Evolutionary conservation across 1,284 basidiomycete genomes (phyloP).

Genomic region (Agroathelia rolfsii): DNA sequence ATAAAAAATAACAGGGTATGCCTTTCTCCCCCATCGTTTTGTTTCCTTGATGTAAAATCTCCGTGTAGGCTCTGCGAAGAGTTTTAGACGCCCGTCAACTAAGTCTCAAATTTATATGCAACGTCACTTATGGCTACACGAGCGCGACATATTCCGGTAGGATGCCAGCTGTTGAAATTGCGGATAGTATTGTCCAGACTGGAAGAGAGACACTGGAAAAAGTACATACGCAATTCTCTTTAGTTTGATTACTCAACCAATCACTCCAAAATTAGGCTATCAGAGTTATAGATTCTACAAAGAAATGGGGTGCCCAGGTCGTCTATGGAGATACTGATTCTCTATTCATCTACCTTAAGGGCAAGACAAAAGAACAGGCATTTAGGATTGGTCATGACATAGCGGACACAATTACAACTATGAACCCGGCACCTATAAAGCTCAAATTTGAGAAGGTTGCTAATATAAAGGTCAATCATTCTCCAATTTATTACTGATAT

Average conservation of each 20-base stretch:
- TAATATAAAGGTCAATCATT: background rate
- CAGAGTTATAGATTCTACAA: constrained; percentile 64
- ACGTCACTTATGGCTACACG: constrained; percentile 95
- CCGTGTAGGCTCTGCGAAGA: constrained; percentile 56
- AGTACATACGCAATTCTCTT: constrained; percentile 34
- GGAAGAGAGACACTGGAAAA: constrained; percentile 94
- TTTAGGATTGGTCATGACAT: constrained; percentile 91
- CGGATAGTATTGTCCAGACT: constrained; percentile 94
- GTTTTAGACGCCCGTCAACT: constrained; percentile 85
- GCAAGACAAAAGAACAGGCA: constrained; percentile 87
- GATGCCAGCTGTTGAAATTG: constrained; percentile 98
- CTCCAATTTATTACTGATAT: too few species aligned
- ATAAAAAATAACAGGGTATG: constrained; percentile 67
- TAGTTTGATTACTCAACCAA: constrained; percentile 1
- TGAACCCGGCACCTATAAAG: constrained; percentile 88
- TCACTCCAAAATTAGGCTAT: too few species aligned
- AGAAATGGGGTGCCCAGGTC: constrained; percentile 84
- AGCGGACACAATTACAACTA: constrained; percentile 74
- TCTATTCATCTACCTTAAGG: constrained; percentile 83
- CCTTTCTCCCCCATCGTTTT: too few species aligned
- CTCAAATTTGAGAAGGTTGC: constrained; percentile 93
- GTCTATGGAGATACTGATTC: constrained; percentile 99
- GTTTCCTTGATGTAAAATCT: too few species aligned
- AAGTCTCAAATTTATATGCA: constrained; percentile 78
- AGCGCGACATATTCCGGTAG: constrained; percentile 88